Evolutionary conservation across 495 filamentous ascomycete genomes (phyloP), one percentile per base, ranked within the genome.

Genomic region (Penicillium subrubescens): DNA sequence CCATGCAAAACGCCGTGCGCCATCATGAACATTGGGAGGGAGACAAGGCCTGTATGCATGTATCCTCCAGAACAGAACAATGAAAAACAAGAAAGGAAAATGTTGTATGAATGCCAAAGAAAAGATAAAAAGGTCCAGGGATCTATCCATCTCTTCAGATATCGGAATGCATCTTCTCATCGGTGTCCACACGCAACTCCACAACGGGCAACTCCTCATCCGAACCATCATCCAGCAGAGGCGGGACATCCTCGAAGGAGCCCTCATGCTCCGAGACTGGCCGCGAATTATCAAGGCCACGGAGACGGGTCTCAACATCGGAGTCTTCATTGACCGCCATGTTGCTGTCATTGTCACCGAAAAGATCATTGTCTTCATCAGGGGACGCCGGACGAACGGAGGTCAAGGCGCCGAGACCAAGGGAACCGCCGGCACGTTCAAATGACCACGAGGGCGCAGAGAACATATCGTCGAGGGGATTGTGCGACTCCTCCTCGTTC

Each of bases 131-230:
- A 34, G 8, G 15, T 12, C 27, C 14, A 54, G 15, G 11, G 31
- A 2, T 17, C 8, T 11, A 8, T 31, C 29, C 21, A 33, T 29
- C 39, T 41, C 34, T 51, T 60, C 53, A 75, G 62, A 54, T 67
- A 44, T 73, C 67, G 25, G 71, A 69, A 50, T 64, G 61, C 48
- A 77, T 69, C 60, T 71, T 74, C 14, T 78, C 74, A 29, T 80
- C 79, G 8, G 80, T 77, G 29, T 73, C 68, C 25, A 81, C 74
- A 55, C 72, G 76, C 39, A 83, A 69, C 64, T 84, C 81, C 56
- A 81, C 75, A 27, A 83, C 81, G 6, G 81, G 78, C 29, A 80
- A 71, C 5, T 83, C 79, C 25, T 82, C 77, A 39, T 77, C 75
- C 27, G 78, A 79, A 31, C 68, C 78, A 39, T 70, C 73, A 12